Evolutionary conservation across 75 land plant species (phyloP).

Genomic region (Sequoia sempervirens): DNA sequence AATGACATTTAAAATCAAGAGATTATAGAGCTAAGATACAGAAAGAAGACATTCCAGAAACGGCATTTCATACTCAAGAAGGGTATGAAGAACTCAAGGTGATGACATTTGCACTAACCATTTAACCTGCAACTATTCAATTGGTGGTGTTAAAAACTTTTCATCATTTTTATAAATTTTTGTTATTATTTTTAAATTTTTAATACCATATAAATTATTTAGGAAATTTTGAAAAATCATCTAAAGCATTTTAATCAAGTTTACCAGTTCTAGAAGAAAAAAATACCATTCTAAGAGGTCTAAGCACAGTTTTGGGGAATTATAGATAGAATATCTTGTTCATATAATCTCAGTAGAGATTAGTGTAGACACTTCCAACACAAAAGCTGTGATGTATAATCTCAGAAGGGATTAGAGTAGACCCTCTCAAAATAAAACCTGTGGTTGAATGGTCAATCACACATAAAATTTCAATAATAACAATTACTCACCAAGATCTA

Average conservation of each 20-base stretch:
- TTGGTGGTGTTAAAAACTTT: not conserved
- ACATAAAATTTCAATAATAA: not conserved
- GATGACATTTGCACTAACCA: conserved; percentile 14
- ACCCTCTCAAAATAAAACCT: not conserved
- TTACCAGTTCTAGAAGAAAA: conserved; percentile 7
- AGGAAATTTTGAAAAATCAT: not conserved
- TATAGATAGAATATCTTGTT: not conserved
- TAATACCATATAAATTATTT: conserved; percentile 4
- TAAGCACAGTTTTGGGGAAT: not conserved
- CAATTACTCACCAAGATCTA: not conserved
- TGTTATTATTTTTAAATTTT: conserved; percentile 1
- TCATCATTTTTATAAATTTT: conserved; percentile 8
- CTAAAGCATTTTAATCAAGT: conserved; percentile 11
- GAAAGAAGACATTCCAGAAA: conserved; percentile 6
- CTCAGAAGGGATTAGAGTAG: not conserved
- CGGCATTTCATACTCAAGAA: not conserved
- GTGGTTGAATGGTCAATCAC: not conserved
- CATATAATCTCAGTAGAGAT: not conserved
- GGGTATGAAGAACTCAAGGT: conserved; percentile 12
- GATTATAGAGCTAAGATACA: not conserved
- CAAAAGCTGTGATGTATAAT: not conserved
- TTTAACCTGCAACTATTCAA: not conserved
- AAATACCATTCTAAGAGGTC: not conserved
- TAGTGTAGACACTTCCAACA: not conserved
- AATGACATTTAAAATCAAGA: not conserved